Base-by-base conservation (phyloP, 495 filamentous ascomycete genomes). In the Talaromyces liani region DNA sequence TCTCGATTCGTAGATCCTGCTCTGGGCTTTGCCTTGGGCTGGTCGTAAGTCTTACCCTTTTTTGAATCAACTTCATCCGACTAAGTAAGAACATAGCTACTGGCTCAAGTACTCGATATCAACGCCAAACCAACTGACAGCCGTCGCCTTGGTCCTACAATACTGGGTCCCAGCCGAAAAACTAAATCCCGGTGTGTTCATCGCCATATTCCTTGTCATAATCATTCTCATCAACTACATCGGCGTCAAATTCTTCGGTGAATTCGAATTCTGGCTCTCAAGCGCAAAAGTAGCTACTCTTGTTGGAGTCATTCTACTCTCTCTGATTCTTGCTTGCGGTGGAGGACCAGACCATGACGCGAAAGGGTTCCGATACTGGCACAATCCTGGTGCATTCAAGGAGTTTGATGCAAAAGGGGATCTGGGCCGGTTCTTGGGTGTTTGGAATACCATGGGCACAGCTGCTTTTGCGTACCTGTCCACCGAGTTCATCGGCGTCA, bases 391-490 rank as follows among this genome's bases (percentile, higher is more conserved):
- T 9, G 45, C 45, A 2, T 49, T 49, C 2, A 49, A 49, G n/a
- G 45, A 49, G 8, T 60, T 60, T 47, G 34, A 20, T 27, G 24
- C 58, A 18, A 24, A 36, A 16, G 60, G 60, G 18, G 51, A 18
- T 6, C 2, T 22, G 9, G 64, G 60, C 22, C 22, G 66, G 10
- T 88, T 93, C 71, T 77, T 91, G 29, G 63, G 83, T 14, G 78
- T 91, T n/a, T 95, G 91, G 90, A 83, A 86, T 6, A 87, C 86
- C 16, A 80, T 94, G 67, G 85, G 91, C 60, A 87, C 85, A 60
- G 89, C 90, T 6, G 88, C 86, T 3, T 92, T 93, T 64, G 88
- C 91, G 25, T 93, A 91, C 66, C 78, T 92, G 41, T 90, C 91
- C 41, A 93, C 91, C 14, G 92, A 97, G 75, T 79, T 92, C 27